Conservation (phyloP, 192 early-diverging fungal genomes). For the Pilaira anomala region DNA sequence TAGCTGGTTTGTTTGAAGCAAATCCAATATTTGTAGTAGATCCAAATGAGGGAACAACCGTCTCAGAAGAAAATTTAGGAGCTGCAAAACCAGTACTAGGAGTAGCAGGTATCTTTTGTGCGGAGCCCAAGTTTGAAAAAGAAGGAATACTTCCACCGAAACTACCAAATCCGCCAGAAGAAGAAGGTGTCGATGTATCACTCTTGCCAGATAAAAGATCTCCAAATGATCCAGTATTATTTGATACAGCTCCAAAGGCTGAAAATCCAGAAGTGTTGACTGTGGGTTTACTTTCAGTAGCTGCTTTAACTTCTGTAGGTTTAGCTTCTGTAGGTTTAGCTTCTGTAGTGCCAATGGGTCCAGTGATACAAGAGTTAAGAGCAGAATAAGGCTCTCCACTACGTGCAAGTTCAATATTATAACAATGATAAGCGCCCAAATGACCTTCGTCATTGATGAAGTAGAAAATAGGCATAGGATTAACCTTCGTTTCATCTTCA, state of each 20-base stretch:
- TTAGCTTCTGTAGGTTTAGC: neutral
- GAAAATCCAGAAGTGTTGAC: neutral
- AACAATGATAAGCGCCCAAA: slow-evolving; percentile 63
- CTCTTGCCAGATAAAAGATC: slow-evolving; percentile 4
- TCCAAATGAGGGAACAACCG: slow-evolving; percentile 22
- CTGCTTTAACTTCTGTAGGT: neutral
- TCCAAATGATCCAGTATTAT: neutral
- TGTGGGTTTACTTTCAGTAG: neutral
- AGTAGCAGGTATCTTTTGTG: slow-evolving; percentile 5
- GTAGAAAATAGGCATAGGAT: slow-evolving; percentile 69
- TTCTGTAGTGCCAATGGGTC: neutral
- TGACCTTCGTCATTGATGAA: slow-evolving; percentile 64
- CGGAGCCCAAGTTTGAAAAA: slow-evolving; percentile 17
- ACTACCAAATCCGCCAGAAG: slow-evolving; percentile 1
- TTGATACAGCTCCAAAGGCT: neutral
- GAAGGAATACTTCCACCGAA: slow-evolving; percentile 9
- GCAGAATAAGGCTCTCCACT: slow-evolving; percentile 40
- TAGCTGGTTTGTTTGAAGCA: neutral
- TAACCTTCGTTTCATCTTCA: slow-evolving; percentile 42
- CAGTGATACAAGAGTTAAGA: slow-evolving; percentile 19
- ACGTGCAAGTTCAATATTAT: slow-evolving; percentile 54
- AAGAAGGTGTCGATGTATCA: neutral
- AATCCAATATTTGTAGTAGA: slow-evolving; percentile 16
- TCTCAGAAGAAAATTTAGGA: neutral
- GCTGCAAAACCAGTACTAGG: slow-evolving; percentile 1